Base-by-base conservation (phyloP, 257 asterid genomes). In the Capsicum chinense region DNA sequence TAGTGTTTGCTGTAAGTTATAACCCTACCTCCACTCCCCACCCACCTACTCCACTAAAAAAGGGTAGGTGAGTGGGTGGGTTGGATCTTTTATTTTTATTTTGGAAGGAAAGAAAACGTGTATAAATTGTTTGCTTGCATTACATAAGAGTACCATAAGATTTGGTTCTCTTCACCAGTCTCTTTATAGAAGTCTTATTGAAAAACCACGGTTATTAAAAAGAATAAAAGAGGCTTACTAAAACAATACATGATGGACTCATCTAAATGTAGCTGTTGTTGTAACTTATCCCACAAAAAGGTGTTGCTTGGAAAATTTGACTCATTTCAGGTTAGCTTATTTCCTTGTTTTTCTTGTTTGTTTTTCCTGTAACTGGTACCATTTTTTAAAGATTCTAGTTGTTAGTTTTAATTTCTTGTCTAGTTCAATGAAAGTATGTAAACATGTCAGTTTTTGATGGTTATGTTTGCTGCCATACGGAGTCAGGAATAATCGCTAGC, bases 291-390 rank as follows among this genome's bases (percentile, higher is more conserved):
- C 71, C 73, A 6, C 47, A 33, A 35, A 67, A 68, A 37, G 21
- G 76, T 7, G 52, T 11, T 68, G 76, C 52, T 68, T 68, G 26
- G 76, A 35, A 21, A 14, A 68, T 39, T 39, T 39, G 48, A 44
- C 48, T 44, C 48, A 44, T 70, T 70, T 71, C 79, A 71, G 39
- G 80, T 74, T 74, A 12, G 60, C 44, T 74, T 50, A 71, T 70
- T 12, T 64, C 33, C 39, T 47, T 21, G 6, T 73, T 73, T 39
- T 73, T n/a, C 39, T 68, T 10, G 14, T 52, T 17, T 37, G 37
- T 15, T 62, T 35, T 37, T 26, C 33, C 33, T 26, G 33, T 1
- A 26, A 26, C 33, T 26, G 33, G 33, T 26, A 26, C 33, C 33
- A 0, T 26, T 9, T 17, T 73, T 3, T 12, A 1, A 70, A 71